Base-by-base conservation (phyloP, 169 alveolate species). In the Cryptosporidium canis region DNA sequence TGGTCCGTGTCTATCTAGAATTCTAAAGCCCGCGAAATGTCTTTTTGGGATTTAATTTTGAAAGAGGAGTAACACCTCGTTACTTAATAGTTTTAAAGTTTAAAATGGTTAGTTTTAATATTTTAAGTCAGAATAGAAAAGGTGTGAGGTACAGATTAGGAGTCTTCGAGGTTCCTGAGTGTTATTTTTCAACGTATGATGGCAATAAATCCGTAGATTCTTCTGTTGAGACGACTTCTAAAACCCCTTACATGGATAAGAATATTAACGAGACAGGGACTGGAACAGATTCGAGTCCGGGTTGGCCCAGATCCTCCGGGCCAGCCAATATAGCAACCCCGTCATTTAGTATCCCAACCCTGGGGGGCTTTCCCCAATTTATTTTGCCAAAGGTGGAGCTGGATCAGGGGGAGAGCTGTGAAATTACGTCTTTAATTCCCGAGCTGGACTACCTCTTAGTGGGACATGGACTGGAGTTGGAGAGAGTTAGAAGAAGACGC, bases 311-410 rank as follows among this genome's bases (percentile, higher is more conserved):
- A 16, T 29, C 4, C 12, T 1, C 33, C 12, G 68, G 45, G 1
- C 6, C 12, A 31, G 63, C 61, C 45, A 37, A 31, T 9, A 61
- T 77, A 27, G 37, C 35, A 12, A 77, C 87, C 47, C 87, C 87
- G 12, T 6, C 87, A n/a, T 43, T 77, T 16, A 77, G 72, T 55
- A 27, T 77, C 18, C 87, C 87, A 58, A 77, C 87, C 3, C 41
- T 77, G 11, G 66, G 66, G 37, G 87, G 87, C 9, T 18, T 58
- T 31, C 87, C 87, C 9, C 55, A 55, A 24, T 77, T 29, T 37
- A 61, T 77, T 77, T 53, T 77, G 6, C 87, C 87, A 14, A 56
- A 61, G 31, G n/a, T 55, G 7, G 68, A 61, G 37, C n/a, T 44
- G 11, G 18, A 29, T 61, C 45, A 31, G n/a, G 12, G 63, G 11